A percentile compares a stretch with the other conserved stretches of the same genome.
These are phyloP conservation scores for Sutorius australiensis DNA, from an alignment of 768 basidiomycete species.

Conservation along the genomic window DNA sequence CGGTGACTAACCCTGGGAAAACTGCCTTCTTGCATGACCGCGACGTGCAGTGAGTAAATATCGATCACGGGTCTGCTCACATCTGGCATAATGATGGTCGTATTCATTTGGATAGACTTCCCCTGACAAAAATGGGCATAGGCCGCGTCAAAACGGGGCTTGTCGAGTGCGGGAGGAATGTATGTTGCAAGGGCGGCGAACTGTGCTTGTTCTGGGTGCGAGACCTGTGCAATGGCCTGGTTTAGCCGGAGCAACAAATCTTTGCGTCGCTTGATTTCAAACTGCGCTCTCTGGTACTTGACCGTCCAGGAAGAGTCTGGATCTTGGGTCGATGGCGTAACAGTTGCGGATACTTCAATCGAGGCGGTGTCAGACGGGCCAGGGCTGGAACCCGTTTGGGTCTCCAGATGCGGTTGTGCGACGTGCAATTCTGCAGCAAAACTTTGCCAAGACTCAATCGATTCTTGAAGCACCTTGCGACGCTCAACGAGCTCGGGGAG, in stretches of 20 bases:
- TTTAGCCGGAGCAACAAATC: constrained; percentile 26
- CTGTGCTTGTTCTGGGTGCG: constrained; percentile 24
- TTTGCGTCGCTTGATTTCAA: constrained; percentile 31
- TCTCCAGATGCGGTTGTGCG: constrained; percentile 12
- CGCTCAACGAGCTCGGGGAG: constrained; percentile 26
- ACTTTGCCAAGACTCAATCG: constrained; percentile 23
- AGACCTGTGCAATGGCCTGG: constrained; percentile 25
- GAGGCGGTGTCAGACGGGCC: not conserved
- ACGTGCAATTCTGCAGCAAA: constrained; percentile 19
- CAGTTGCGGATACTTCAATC: not conserved
- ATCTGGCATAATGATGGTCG: constrained; percentile 30
- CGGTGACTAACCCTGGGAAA: constrained; percentile 23
- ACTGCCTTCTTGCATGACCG: constrained; percentile 33
- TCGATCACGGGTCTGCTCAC: constrained; percentile 23
- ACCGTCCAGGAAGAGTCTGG: constrained; percentile 20
- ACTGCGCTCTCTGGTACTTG: constrained; percentile 23
- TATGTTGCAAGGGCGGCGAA: constrained; percentile 25
- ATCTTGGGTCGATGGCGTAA: constrained; percentile 1
- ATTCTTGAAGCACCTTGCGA: constrained; percentile 24
- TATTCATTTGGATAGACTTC: constrained; percentile 24
- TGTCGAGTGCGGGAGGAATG: constrained; percentile 29
- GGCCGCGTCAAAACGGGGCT: constrained; percentile 25
- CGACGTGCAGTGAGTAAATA: constrained; percentile 28
- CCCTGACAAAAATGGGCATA: constrained; percentile 30
- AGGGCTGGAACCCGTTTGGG: not conserved